Evolutionary conservation across 129 eudicot species (phyloP), one percentile per base, ranked within the genome.

Genomic region (Arctium lappa): DNA sequence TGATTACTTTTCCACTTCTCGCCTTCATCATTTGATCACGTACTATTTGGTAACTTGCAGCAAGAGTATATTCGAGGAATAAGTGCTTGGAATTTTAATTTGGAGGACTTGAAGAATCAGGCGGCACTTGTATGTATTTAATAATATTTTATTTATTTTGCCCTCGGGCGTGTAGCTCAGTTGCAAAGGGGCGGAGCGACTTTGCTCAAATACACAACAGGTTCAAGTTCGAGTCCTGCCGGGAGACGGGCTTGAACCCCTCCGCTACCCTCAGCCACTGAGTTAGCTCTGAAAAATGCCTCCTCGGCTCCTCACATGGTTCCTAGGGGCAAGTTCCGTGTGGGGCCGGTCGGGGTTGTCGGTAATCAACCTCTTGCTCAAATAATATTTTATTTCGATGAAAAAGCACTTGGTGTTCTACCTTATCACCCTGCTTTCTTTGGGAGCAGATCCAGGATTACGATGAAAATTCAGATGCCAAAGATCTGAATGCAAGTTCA

Each of bases 81-180:
- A 72, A 95, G 99, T 82, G 97, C 99, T 31, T 95, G 99, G 99
- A 95, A 95, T 82, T 95, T 95, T 81, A 93, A 95, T 86, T 88
- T 95, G 88, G 99, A 95, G 86, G 99, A 95, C 89, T 89, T 95
- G 92, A 95, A 92, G 89, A 91, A 87, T 84, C 97, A 95, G 84
- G 99, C 99, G 74, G 93, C 99, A 63, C 94, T 93, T 78, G 99
- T 95, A 93, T 71, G 92, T 75, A 69, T 11, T 70, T 34, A 75
- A 69, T 79, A 36, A 65, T 56, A 18, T 31, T 86, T 75, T 13
- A 37, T 36, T 32, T 42, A n/a, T 79, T 38, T 77, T 72, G 9
- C 9, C 29, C 2, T 60, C 2, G 68, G 29, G 29, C 9, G 2
- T 60, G 68, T 60, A n/a, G 68, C 68, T 60, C 0, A n/a, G 29